Evolutionary conservation across 176 grass and related monocot species (phyloP).

Genomic region (Triticum dicoccoides): DNA sequence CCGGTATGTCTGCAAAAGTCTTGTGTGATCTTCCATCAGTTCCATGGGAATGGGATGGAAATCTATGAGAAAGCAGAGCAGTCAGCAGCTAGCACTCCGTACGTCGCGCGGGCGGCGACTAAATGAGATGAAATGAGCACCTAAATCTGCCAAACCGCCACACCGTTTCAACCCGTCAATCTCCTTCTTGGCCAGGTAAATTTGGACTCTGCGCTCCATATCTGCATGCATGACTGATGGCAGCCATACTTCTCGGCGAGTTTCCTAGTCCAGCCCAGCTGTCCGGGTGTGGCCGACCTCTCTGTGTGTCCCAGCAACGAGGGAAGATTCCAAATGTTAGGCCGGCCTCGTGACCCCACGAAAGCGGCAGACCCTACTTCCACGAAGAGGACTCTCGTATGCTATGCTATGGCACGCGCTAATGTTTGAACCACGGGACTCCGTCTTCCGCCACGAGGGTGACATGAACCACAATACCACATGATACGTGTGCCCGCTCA

Average conservation of each 20-base stretch:
- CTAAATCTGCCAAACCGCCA: not conserved
- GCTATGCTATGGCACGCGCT: too few relatives aligned
- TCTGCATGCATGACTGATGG: not conserved
- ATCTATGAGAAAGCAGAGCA: not conserved
- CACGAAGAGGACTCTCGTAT: not conserved
- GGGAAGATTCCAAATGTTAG: constrained; percentile 13
- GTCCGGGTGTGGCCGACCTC: not conserved
- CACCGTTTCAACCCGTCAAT: not conserved
- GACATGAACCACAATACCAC: not conserved
- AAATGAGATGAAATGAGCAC: not conserved
- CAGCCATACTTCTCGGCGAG: not conserved
- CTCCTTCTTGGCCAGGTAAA: not conserved
- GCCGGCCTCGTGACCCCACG: not conserved
- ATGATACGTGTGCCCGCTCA: not conserved
- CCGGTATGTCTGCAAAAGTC: too few relatives aligned
- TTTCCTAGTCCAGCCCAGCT: not conserved
- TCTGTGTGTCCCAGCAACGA: not conserved
- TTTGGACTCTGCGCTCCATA: not conserved
- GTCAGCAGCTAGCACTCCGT: not conserved
- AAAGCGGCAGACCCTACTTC: not conserved
- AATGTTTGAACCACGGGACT: not conserved
- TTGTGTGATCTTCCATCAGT: not conserved
- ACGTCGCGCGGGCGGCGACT: not conserved
- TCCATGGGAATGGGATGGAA: not conserved
- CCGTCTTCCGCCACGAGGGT: not conserved